These are phyloP conservation scores for Hortiboletus flavorubellus DNA, from an alignment of 768 basidiomycete genomes.

Conservation along the genomic window DNA sequence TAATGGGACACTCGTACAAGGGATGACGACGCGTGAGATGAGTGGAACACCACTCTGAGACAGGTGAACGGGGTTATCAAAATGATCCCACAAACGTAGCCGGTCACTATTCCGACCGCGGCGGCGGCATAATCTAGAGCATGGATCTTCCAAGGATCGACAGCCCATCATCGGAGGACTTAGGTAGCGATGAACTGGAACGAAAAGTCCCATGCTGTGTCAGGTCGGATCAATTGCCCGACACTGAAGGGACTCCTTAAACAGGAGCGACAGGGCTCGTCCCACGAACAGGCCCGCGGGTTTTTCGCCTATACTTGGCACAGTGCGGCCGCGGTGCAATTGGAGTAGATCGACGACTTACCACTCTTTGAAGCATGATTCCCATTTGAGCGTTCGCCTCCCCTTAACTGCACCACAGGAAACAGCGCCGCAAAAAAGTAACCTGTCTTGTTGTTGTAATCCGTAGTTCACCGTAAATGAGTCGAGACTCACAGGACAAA, in stretches of 20 bases:
- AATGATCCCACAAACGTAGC: not conserved
- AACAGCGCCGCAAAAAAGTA: not conserved
- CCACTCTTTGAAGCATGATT: not conserved
- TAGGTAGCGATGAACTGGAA: not conserved
- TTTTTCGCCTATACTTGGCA: not conserved
- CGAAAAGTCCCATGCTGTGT: conserved; percentile 1
- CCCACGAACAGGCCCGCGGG: conserved; percentile 11
- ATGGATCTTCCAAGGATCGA: conserved; percentile 12
- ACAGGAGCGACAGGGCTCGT: conserved; percentile 2
- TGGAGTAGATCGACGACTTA: conserved; percentile 2
- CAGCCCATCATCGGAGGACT: conserved; percentile 1
- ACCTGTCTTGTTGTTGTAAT: not conserved
- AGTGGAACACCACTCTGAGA: not conserved
- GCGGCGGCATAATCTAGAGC: not conserved
- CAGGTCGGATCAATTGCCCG: conserved; percentile 3
- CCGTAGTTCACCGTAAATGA: not conserved
- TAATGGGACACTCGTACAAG: not conserved
- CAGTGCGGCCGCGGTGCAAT: not conserved
- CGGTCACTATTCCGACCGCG: not conserved
- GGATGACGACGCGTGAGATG: not conserved
- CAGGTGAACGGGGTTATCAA: not conserved
- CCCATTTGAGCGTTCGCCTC: not conserved
- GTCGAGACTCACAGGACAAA: not conserved
- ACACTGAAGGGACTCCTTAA: not conserved
- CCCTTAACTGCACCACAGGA: not conserved